Evolutionary conservation across 371 early-diverging fungal species (phyloP).

Genomic region (Lichtheimia ornata): DNA sequence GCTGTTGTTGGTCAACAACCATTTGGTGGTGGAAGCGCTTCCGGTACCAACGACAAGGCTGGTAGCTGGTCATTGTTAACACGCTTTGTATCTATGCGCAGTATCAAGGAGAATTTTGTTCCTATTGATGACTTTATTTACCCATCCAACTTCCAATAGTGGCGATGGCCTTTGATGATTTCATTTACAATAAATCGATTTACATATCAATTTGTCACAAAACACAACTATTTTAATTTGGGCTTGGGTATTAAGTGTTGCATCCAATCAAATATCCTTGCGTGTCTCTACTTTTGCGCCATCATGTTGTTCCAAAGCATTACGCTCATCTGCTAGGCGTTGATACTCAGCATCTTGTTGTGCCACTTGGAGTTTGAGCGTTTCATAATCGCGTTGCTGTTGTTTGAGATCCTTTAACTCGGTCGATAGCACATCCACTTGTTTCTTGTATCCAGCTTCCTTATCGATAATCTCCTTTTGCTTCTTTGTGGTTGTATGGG

Average conservation of each 20-base stretch:
- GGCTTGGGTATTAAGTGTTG: too few species aligned
- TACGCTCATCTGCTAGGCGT: slow-evolving; percentile 70
- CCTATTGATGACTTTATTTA: slow-evolving; percentile 78
- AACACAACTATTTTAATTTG: too few species aligned
- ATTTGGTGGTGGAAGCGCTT: slow-evolving; percentile 93
- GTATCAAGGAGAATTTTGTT: slow-evolving; percentile 96
- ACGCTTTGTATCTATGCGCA: slow-evolving; percentile 92
- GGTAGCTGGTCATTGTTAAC: slow-evolving; percentile 66
- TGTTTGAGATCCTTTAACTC: slow-evolving; percentile 57
- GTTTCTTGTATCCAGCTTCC: slow-evolving; percentile 33
- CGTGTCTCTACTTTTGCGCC: slow-evolving; percentile 2
- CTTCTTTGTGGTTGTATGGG: slow-evolving; percentile 19
- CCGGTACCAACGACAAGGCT: slow-evolving; percentile 99
- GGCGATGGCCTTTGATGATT: too few species aligned
- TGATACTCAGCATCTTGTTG: slow-evolving; percentile 75
- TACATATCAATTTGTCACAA: too few species aligned
- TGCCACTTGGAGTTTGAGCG: slow-evolving; percentile 75
- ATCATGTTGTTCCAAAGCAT: slow-evolving; percentile 32
- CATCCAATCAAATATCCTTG: neutral
- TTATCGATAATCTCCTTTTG: slow-evolving; percentile 34
- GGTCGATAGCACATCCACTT: slow-evolving; percentile 26
- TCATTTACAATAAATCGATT: too few species aligned
- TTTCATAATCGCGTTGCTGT: slow-evolving; percentile 64
- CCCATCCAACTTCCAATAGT: slow-evolving; percentile 73
- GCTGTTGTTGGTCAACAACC: slow-evolving; percentile 98